Conservation (phyloP, 768 basidiomycete species). For the Pleurotus citrinopileatus region DNA sequence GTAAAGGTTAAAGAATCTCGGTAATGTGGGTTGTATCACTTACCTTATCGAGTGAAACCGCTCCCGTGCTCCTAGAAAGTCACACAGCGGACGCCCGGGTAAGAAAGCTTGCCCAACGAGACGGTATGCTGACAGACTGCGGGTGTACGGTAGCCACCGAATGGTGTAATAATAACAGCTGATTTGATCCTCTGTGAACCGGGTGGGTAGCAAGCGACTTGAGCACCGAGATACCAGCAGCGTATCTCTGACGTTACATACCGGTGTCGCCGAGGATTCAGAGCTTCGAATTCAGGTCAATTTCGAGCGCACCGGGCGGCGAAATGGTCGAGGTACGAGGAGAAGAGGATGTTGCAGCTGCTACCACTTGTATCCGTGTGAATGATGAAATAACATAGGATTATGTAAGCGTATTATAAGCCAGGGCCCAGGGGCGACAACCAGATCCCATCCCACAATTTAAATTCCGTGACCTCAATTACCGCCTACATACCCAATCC, state of each 20-base stretch:
- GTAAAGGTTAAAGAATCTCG: slow-evolving; percentile 2
- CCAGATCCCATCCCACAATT: no score
- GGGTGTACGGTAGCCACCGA: not conserved
- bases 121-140: not conserved
- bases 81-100: not conserved
- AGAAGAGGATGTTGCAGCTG: not conserved
- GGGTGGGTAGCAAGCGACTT: no score
- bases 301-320: slow-evolving; percentile 1
- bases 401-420: not conserved
- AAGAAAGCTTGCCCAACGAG: not conserved
- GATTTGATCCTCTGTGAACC: not conserved
- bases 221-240: no score
- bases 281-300: not conserved
- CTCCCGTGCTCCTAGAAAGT: not conserved
- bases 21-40: no score
- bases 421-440: not conserved
- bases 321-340: not conserved
- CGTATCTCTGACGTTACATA: not conserved
- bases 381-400: not conserved
- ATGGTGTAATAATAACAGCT: not conserved
- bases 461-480: not conserved
- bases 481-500: not conserved
- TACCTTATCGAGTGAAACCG: slow-evolving; percentile 1
- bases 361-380: no score
- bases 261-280: not conserved